Percentiles rank a stretch among this genome's conserved stretches.
These are phyloP conservation scores for Kodamaea fungicola DNA, from an alignment of 1,139 yeast genomes.

Conservation along the genomic window DNA sequence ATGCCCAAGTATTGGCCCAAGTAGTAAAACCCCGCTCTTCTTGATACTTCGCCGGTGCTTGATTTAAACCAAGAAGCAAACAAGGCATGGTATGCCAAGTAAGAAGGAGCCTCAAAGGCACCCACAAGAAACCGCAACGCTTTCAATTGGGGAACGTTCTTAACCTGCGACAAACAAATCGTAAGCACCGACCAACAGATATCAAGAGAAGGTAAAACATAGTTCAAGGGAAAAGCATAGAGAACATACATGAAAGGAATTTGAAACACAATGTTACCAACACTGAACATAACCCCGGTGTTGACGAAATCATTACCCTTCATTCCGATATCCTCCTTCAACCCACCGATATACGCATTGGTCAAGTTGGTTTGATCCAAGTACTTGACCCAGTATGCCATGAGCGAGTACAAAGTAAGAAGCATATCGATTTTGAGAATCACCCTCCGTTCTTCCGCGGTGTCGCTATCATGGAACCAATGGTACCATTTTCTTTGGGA, in stretches of 20 bases:
- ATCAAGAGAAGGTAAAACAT: conserved; percentile 56
- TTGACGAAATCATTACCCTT: conserved; percentile 63
- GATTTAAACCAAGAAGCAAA: conserved; percentile 60
- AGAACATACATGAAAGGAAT: conserved; percentile 45
- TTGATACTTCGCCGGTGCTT: conserved; percentile 50
- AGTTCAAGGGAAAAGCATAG: conserved; percentile 50
- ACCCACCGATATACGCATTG: conserved; percentile 68
- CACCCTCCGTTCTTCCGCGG: conserved; percentile 53
- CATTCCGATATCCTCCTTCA: conserved; percentile 58
- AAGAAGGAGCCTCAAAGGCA: conserved; percentile 59
- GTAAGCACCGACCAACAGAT: conserved; percentile 67
- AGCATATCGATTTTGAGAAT: conserved; percentile 60
- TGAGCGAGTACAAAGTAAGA: conserved; percentile 55
- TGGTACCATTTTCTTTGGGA: conserved; percentile 52
- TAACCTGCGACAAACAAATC: conserved; percentile 47
- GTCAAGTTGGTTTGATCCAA: conserved; percentile 59
- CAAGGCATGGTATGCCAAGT: conserved; percentile 56
- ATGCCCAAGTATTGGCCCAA: conserved; percentile 60
- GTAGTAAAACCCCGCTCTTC: conserved; percentile 61
- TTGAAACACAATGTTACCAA: conserved; percentile 60
- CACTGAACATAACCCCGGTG: conserved; percentile 55
- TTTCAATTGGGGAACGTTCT: conserved; percentile 45
- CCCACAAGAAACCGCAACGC: conserved; percentile 62
- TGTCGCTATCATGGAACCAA: conserved; percentile 60
- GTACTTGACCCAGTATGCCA: conserved; percentile 70